Conservation (phyloP, 345 rosid genomes). For the Cochlearia excelsa region DNA sequence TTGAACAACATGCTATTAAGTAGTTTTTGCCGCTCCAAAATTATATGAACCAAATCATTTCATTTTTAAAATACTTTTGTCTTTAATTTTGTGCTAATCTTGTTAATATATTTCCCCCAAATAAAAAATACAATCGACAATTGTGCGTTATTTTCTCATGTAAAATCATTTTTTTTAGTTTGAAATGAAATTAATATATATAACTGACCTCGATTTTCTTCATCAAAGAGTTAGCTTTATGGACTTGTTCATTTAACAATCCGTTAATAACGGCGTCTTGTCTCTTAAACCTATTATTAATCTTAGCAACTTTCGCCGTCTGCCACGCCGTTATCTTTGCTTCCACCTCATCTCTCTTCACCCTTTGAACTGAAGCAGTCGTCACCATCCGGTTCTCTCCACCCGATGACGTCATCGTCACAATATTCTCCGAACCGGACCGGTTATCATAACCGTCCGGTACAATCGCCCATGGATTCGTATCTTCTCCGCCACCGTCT, state of each 20-base stretch:
- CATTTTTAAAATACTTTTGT: too few species aligned
- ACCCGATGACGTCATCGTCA: constrained; percentile 25
- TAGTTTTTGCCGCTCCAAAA: too few species aligned
- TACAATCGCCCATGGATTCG: constrained; percentile 84
- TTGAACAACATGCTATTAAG: too few species aligned
- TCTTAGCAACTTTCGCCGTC: constrained; percentile 80
- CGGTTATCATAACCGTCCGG: constrained; percentile 43
- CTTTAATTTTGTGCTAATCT: too few species aligned
- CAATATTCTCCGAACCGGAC: constrained; percentile 33
- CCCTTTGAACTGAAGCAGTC: constrained; percentile 59
- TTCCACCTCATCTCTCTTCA: constrained; percentile 93
- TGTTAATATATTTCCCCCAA: too few species aligned
- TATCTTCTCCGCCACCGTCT: constrained; percentile 47
- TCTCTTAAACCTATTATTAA: constrained; percentile 86
- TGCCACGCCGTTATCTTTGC: constrained; percentile 94
- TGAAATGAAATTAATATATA: too few species aligned
- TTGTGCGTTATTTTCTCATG: too few species aligned
- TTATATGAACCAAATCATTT: too few species aligned
- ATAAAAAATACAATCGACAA: too few species aligned
- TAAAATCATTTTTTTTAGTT: too few species aligned
- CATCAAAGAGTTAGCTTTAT: constrained; percentile 78
- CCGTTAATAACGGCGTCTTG: constrained; percentile 91
- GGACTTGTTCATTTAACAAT: constrained; percentile 83
- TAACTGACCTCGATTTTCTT: constrained; percentile 78
- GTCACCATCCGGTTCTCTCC: constrained; percentile 32